Evolutionary conservation across 2,329 filamentous ascomycete genomes (phyloP).

Genomic region (Ascosphaera pollenicola): DNA sequence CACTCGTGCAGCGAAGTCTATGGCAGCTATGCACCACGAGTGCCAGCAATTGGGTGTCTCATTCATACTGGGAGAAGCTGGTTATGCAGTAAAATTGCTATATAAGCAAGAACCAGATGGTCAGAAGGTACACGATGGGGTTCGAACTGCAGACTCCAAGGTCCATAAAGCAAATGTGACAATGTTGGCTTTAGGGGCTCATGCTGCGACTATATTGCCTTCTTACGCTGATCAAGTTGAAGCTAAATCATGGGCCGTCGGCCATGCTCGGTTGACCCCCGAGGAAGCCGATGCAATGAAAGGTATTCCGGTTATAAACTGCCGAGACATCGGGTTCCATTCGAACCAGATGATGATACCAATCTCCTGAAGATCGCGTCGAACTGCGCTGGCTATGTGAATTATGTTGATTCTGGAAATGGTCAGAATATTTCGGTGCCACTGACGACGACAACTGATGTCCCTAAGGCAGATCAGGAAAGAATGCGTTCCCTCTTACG

Average conservation of each 20-base stretch:
- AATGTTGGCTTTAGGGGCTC: constrained; percentile 31
- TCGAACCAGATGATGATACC: constrained; percentile 38
- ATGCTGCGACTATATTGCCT: constrained; percentile 26
- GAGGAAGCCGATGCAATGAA: constrained; percentile 31
- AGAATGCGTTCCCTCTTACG: constrained; percentile 24
- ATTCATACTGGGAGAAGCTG: constrained; percentile 9
- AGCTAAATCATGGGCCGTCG: constrained; percentile 37
- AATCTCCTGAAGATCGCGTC: constrained; percentile 38
- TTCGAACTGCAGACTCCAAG: constrained; percentile 18
- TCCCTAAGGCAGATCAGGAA: constrained; percentile 31
- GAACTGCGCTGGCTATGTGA: constrained; percentile 32
- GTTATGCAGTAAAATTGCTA: constrained; percentile 9
- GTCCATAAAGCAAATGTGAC: constrained; percentile 19
- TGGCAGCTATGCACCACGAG: constrained; percentile 25
- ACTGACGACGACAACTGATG: constrained; percentile 24
- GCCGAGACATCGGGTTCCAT: constrained; percentile 41
- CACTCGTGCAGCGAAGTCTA: constrained; percentile 31
- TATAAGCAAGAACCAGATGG: constrained; percentile 19
- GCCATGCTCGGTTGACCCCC: constrained; percentile 34
- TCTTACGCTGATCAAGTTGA: constrained; percentile 27
- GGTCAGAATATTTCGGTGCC: constrained; percentile 21
- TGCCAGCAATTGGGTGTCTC: constrained; percentile 19
- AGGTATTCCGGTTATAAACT: constrained; percentile 38
- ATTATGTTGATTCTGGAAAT: constrained; percentile 13
- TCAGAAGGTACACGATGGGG: constrained; percentile 19